Base-by-base conservation (phyloP, 78 protist species). In the Thecamonas trahens region DNA sequence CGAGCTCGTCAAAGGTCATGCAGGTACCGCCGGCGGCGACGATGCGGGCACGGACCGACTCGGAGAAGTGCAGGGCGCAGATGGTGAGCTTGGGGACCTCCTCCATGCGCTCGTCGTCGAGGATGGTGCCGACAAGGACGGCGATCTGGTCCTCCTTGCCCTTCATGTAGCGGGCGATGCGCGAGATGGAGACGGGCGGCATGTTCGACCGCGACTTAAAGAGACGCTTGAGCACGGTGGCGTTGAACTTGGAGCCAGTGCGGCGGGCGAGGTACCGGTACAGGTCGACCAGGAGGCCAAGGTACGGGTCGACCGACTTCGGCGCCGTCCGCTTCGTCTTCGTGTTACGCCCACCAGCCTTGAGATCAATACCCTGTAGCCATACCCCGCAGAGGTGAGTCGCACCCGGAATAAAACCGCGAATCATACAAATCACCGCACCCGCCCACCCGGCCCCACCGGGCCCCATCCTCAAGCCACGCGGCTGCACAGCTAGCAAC, bases 1-100 rank as follows among this genome's bases (percentile, higher is more conserved):
- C 99, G 57, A 97, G 90, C 91, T 98, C 98, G 83, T 98, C 99
- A 61, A 98, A 88, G 67, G 99, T 94, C 55, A 96, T 61, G 77
- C 62, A 50, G 79, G 86, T 85, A 32, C 99, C 99, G 34, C 99
- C 99, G 40, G 97, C 97, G 47, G 70, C 67, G 37, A 84, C 68
- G 79, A 98, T 93, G 60, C 98, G 81, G 29, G 94, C 90, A 76
- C 98, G 97, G 49, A 97, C 99, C 8, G 92, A 47, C 62, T 84
- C 85, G 60, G 99, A 83, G 90, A 95, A 67, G 63, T 88, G 86
- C 31, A 98, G 97, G 34, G 99, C 99, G 83, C 89, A 72, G n/a
- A 97, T 83, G 22, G 74, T 71, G 40, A 94, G 29, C 81, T 82
- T 86, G 68, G 99, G 98, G 67, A 83, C 79, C 14, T 81, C 95